Base-by-base conservation (phyloP, 164 flowering plant genomes). In the Tetracentron sinense region DNA sequence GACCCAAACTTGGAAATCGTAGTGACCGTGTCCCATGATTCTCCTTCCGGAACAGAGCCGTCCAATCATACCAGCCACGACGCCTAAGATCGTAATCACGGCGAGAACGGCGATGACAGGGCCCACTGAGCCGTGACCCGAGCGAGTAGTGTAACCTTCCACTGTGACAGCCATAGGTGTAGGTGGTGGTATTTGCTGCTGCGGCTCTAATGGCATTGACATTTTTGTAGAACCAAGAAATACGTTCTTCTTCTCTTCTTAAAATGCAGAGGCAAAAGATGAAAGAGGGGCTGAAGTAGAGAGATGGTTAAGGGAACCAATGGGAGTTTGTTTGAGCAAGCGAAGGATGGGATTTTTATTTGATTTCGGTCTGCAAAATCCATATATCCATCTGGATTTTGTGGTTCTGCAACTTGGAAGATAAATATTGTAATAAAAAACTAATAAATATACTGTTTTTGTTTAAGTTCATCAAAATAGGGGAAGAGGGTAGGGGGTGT, bases 1-100 rank as follows among this genome's bases (percentile, higher is more conserved):
- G 64, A 1, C 77, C 94, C 92, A 87, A 2, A 77, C 74, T 53
- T 90, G 92, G 3, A 86, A 60, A 67, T 84, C 93, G 66, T 77
- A 87, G 38, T 77, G 77, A 0, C 82, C 82, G 26, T 70, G 61
- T 19, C 96, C 72, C 69, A 58, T 59, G 65, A 81, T 67, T 33
- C 62, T 68, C 65, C 70, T 64, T 0, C 82, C 78, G 2, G 76
- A 65, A 64, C 81, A 77, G 23, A 79, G 69, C 69, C 80, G 60
- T 15, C 81, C 80, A 1, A 77, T 50, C 65, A 79, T 38, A 26
- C 49, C 77, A 2, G 81, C 82, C 2, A 75, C 17, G 0, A 69
- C 54, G 30, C 81, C 77, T 2, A 82, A 61, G 38, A 82, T 49
- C 1, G 61, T 31, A 30, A 78, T 65, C 64, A 76, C 72, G 1